Base-by-base conservation (phyloP, 2,329 filamentous ascomycete species). In the Tolypocladium album region DNA sequence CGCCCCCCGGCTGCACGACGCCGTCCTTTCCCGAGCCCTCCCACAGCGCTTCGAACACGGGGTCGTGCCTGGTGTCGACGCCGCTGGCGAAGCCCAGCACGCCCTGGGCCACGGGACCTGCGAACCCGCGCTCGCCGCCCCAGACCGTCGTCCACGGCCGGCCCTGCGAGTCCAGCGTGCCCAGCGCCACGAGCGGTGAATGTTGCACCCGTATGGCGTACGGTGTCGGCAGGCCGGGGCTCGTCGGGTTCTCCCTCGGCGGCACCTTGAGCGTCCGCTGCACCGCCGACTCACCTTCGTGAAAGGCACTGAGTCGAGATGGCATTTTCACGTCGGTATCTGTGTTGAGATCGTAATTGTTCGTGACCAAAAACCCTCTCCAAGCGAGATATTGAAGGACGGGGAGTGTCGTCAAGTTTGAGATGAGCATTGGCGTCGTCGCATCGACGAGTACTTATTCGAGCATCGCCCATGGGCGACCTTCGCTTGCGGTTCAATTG, bases 131-230 rank as follows among this genome's bases (percentile, higher is more conserved):
- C 61, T 86, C 77, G 20, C 90, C 90, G n/a, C 89, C 89, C 84
- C 88, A 88, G 9, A 95, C 63, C 0, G 88, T 88, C 20, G 87
- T 88, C 90, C 90, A 95, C 1, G 88, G 89, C 24, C 83, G 76
- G 2, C 81, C 81, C 24, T 84, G 67, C 2, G 74, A 71, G 67
- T 94, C 90, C 1, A 92, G 73, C 0, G 88, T 83, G 1, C 90
- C 90, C 22, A 95, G 74, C 0, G 89, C 89, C 17, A 94, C 76
- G 9, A 94, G 77, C 0, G 89, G 85, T 0, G 84, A 86, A 20
- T 75, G 74, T 57, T 81, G 77, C 3, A 92, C 78, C 62, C 89
- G 81, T 63, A 79, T 75, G 1, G 78, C 83, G 27, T 87, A 86
- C 20, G 83, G 78, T 6, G 79, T 77, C 0, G 84, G 84, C 1